A percentile compares a stretch with the other conserved stretches of the same genome.
Evolutionary conservation across 2,329 filamentous ascomycete species (phyloP).

Genomic region (Beauveria pseudobassiana): DNA sequence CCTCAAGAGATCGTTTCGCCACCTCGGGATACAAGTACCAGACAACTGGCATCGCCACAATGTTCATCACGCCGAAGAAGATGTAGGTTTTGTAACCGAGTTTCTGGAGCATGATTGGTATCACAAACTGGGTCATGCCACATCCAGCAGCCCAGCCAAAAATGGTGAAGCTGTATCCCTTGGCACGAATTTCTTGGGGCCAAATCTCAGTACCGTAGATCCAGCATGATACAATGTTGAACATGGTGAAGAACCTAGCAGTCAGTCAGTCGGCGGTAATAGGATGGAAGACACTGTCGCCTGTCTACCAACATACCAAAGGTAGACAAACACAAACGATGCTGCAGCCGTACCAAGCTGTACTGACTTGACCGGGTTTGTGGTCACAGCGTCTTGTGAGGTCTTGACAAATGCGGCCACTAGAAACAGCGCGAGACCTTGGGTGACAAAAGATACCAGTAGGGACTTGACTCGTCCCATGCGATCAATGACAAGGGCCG

Average conservation of each 20-base stretch:
- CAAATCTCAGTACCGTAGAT: slow-evolving; percentile 45
- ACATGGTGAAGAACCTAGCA: slow-evolving; percentile 24
- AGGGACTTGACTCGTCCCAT: slow-evolving; percentile 32
- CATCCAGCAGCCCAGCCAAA: slow-evolving; percentile 52
- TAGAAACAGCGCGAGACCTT: slow-evolving; percentile 22
- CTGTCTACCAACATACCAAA: slow-evolving; percentile 15
- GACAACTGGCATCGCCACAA: slow-evolving; percentile 42
- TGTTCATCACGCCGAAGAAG: slow-evolving; percentile 42
- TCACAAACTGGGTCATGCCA: slow-evolving; percentile 46
- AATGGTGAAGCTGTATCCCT: slow-evolving; percentile 52
- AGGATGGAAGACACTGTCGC: too few relatives aligned
- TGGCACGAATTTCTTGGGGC: slow-evolving; percentile 47
- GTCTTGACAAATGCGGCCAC: slow-evolving; percentile 27
- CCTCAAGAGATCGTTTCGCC: slow-evolving; percentile 39
- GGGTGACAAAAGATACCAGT: slow-evolving; percentile 23
- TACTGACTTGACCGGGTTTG: slow-evolving; percentile 12
- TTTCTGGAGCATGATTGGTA: slow-evolving; percentile 42
- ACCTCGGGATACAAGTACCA: slow-evolving; percentile 37
- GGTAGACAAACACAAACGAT: slow-evolving; percentile 20
- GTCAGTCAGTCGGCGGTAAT: background rate
- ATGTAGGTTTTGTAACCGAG: slow-evolving; percentile 42
- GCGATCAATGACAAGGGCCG: slow-evolving; percentile 42
- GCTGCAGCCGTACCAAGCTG: slow-evolving; percentile 17
- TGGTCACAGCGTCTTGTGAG: slow-evolving; percentile 13
- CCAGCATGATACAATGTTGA: slow-evolving; percentile 27